Evolutionary conservation across 805 yeast species (phyloP).

Genomic region (Metschnikowia borealis): DNA sequence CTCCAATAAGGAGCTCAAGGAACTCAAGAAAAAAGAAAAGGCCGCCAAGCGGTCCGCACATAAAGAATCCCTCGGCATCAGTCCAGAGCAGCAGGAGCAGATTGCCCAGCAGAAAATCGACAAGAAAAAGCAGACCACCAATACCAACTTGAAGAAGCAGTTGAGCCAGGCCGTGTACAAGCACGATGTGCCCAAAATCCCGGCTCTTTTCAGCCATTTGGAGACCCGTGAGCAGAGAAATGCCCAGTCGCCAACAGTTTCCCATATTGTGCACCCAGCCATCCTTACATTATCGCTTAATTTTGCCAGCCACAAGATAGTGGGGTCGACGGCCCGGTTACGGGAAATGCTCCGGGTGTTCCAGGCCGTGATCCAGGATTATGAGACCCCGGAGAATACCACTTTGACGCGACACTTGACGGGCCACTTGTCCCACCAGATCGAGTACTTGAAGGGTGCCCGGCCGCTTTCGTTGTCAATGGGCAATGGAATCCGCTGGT

Average conservation of each 20-base stretch:
- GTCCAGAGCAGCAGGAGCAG: conserved; percentile 43
- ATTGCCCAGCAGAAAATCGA: conserved; percentile 41
- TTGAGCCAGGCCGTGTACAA: conserved; percentile 48
- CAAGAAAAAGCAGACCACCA: conserved; percentile 38
- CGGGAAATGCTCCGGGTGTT: conserved; percentile 81
- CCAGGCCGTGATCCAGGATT: conserved; percentile 72
- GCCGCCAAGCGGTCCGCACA: conserved; percentile 90
- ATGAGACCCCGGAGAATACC: conserved; percentile 79
- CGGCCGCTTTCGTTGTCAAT: conserved; percentile 88
- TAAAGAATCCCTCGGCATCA: conserved; percentile 62
- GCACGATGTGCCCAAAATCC: conserved; percentile 45
- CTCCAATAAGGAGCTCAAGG: conserved; percentile 80
- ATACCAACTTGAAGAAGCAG: conserved; percentile 51
- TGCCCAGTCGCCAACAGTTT: conserved; percentile 52
- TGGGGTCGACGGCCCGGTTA: conserved; percentile 87
- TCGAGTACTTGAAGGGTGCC: conserved; percentile 85
- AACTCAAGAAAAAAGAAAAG: conserved; percentile 81
- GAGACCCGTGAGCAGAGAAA: conserved; percentile 74
- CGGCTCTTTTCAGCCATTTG: conserved; percentile 71
- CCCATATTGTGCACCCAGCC: conserved; percentile 81
- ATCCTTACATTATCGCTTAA: conserved; percentile 74
- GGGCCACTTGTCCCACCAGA: conserved; percentile 83
- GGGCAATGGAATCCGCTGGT: conserved; percentile 98
- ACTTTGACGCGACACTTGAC: conserved; percentile 86
- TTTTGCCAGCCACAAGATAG: conserved; percentile 77